Conservation (phyloP, 768 basidiomycete genomes). For the Lactarius indigo region DNA sequence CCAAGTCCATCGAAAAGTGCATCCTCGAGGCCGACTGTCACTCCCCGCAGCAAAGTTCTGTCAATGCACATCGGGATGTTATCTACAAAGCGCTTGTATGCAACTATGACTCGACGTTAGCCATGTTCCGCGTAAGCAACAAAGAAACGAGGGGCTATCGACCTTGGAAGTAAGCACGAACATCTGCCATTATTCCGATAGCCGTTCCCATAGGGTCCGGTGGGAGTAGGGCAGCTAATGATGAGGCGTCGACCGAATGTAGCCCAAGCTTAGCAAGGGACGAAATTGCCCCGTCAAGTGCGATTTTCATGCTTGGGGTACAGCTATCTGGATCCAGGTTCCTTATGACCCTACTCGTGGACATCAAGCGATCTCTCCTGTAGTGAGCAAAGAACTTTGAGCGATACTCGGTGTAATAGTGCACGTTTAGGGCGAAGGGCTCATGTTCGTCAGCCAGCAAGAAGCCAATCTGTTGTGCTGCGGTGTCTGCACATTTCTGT, state of each 20-base stretch:
- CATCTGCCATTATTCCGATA: slow-evolving; percentile 63
- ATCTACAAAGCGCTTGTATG: slow-evolving; percentile 58
- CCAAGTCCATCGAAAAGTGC: slow-evolving; percentile 45
- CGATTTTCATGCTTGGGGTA: neutral
- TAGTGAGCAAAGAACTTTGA: slow-evolving; percentile 50
- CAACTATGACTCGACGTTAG: slow-evolving; percentile 34
- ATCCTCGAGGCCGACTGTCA: slow-evolving; percentile 39
- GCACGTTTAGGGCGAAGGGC: slow-evolving; percentile 29
- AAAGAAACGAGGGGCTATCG: slow-evolving; percentile 6
- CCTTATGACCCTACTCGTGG: neutral
- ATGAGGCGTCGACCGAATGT: slow-evolving; percentile 34
- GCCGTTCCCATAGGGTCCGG: slow-evolving; percentile 52
- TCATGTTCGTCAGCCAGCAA: slow-evolving; percentile 16
- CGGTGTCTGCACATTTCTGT: neutral
- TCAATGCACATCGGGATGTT: slow-evolving; percentile 56
- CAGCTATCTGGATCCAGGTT: neutral
- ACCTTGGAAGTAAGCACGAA: slow-evolving; percentile 76
- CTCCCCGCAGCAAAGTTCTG: slow-evolving; percentile 48
- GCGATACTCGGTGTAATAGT: slow-evolving; percentile 33
- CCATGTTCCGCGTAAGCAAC: neutral
- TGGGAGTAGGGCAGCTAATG: slow-evolving; percentile 48
- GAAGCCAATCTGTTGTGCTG: slow-evolving; percentile 12
- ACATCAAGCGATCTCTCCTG: slow-evolving; percentile 32
- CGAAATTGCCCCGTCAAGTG: slow-evolving; percentile 31
- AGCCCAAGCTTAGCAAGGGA: slow-evolving; percentile 41